These are phyloP conservation scores for Kingdonia uniflora DNA, from an alignment of 164 flowering plant species.

Conservation along the genomic window DNA sequence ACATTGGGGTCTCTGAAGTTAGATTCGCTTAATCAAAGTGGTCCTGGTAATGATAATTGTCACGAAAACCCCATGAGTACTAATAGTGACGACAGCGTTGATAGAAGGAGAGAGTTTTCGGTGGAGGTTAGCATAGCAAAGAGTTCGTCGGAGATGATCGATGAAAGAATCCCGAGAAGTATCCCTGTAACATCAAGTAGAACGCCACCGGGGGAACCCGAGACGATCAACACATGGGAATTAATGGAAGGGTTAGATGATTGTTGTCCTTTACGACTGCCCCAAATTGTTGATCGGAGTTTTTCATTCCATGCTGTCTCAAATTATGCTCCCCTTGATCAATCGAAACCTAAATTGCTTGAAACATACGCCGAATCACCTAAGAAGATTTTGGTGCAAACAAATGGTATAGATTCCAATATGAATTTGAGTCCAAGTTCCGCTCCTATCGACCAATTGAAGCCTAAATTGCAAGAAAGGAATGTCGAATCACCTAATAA, in stretches of 20 bases:
- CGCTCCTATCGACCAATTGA: neutral
- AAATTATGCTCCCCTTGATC: neutral
- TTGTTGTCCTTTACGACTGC: slow-evolving; percentile 30
- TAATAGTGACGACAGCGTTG: neutral
- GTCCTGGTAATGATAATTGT: neutral
- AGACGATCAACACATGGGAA: slow-evolving; percentile 82
- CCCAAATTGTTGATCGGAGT: slow-evolving; percentile 25
- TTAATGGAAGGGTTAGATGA: slow-evolving; percentile 93
- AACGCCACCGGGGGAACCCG: slow-evolving; percentile 89
- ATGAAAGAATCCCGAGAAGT: slow-evolving; percentile 42
- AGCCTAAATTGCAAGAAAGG: neutral
- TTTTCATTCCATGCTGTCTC: slow-evolving; percentile 44
- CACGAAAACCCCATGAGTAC: neutral
- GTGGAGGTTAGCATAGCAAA: slow-evolving; percentile 52
- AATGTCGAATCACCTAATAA: neutral
- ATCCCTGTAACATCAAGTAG: slow-evolving; percentile 41
- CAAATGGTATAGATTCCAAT: neutral
- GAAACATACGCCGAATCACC: neutral
- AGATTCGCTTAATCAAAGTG: slow-evolving; percentile 11
- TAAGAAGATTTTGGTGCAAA: neutral
- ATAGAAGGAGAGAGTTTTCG: slow-evolving; percentile 20
- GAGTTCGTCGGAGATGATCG: slow-evolving; percentile 60
- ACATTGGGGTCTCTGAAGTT: slow-evolving; percentile 50
- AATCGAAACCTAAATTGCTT: neutral
- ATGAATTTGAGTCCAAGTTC: neutral